Evolutionary conservation across 2,329 filamentous ascomycete species (phyloP).

Genomic region (Botrytis medusae): DNA sequence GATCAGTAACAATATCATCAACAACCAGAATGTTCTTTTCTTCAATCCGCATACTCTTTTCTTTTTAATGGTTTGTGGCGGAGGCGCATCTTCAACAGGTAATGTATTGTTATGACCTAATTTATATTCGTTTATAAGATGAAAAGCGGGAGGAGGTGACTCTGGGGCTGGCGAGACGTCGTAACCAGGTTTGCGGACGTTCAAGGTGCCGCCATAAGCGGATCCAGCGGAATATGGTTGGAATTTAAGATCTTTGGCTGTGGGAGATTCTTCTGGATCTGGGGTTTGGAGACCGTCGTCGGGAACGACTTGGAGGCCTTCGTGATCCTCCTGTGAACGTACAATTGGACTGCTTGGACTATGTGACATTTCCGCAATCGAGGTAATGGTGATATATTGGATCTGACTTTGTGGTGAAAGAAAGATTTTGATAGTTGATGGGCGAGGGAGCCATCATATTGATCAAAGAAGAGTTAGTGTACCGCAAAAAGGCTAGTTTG

Average conservation of each 20-base stretch:
- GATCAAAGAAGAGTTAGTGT: constrained; percentile 6
- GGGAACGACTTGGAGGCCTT: constrained; percentile 17
- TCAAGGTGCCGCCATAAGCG: constrained; percentile 8
- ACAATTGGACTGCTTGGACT: neutral
- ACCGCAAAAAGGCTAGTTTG: neutral
- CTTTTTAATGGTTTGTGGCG: neutral
- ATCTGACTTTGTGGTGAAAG: neutral
- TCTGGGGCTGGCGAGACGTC: neutral
- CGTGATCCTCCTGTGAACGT: constrained; percentile 9
- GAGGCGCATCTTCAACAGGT: neutral
- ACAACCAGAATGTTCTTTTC: constrained; percentile 7
- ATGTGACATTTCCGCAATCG: neutral
- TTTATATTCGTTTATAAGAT: constrained; percentile 16
- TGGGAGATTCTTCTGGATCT: neutral
- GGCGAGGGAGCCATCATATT: neutral
- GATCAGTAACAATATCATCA: neutral
- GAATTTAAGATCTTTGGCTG: constrained; percentile 14
- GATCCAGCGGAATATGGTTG: neutral
- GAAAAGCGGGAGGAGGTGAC: constrained; percentile 11
- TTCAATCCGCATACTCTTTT: constrained; percentile 16
- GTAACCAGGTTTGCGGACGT: neutral
- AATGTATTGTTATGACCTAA: neutral
- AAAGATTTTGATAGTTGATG: neutral
- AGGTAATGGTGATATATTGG: neutral
- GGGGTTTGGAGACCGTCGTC: constrained; percentile 8